Conservation (phyloP, 2,329 filamentous ascomycete species). For the Nemania sp. region DNA sequence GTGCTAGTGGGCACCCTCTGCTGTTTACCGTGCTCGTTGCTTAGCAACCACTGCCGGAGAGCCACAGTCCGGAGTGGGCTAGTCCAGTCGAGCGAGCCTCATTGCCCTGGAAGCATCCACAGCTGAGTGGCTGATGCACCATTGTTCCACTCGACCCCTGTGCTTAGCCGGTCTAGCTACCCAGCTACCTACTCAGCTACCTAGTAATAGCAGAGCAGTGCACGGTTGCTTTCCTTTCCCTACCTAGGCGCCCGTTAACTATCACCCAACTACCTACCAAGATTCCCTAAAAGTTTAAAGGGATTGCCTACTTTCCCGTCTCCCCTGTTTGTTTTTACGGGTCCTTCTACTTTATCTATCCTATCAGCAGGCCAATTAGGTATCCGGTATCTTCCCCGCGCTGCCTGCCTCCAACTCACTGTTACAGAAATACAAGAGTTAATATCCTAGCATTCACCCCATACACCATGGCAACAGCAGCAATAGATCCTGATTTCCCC, state of each 20-base stretch:
- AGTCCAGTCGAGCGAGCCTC: not conserved
- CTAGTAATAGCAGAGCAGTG: not conserved
- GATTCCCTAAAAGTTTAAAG: no score
- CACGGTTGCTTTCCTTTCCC: no score
- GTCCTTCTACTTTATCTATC: no score
- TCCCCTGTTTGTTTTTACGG: no score
- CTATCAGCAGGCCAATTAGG: no score
- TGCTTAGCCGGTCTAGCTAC: not conserved
- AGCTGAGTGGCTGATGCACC: not conserved
- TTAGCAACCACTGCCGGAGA: slow-evolving; percentile 41
- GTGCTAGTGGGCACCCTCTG: slow-evolving; percentile 32
- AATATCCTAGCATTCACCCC: not conserved
- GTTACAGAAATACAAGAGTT: not conserved
- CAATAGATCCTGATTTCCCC: slow-evolving; percentile 65
- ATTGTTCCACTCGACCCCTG: not conserved
- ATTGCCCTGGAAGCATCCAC: not conserved
- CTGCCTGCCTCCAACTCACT: not conserved
- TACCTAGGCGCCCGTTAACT: no score
- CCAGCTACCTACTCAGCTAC: not conserved
- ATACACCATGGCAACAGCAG: slow-evolving; percentile 55
- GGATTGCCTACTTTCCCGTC: no score
- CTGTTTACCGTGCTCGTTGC: slow-evolving; percentile 46
- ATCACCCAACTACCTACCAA: not conserved
- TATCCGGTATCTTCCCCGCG: not conserved
- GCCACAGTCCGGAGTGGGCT: not conserved